phyloP scores from a whole-genome alignment of 441 rosid species.

The Adansonia rubrostipa region DNA sequence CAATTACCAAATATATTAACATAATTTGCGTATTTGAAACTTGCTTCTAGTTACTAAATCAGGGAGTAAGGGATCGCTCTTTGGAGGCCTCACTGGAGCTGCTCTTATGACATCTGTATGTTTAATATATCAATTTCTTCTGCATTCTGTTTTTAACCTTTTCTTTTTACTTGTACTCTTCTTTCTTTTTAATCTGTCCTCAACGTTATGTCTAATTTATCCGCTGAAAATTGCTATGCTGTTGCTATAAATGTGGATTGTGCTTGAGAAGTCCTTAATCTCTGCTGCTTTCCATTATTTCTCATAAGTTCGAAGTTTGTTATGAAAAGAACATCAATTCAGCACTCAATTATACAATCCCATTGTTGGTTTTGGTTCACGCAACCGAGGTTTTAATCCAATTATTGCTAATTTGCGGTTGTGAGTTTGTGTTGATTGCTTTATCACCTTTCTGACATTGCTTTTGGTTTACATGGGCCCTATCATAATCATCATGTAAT shows the following conservation, averaged over 20 bases:
- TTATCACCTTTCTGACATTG: background rate
- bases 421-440: background rate
- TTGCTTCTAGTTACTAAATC: slow-evolving; percentile 58
- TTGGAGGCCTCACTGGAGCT: slow-evolving; percentile 79
- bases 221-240: background rate
- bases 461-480: background rate
- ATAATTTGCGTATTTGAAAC: slow-evolving; percentile 13
- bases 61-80: slow-evolving; percentile 77
- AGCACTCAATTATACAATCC: background rate
- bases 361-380: slow-evolving; percentile 12
- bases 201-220: background rate
- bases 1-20: background rate
- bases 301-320: background rate
- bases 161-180: background rate
- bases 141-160: background rate
- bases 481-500: slow-evolving; percentile 1
- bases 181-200: background rate
- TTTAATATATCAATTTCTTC: slow-evolving; percentile 14
- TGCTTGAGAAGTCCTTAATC: background rate
- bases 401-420: slow-evolving; percentile 11
- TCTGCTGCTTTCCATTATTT: background rate
- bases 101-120: slow-evolving; percentile 73
- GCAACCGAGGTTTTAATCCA: slow-evolving; percentile 13
- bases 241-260: background rate
- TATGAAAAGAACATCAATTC: background rate